Evolutionary conservation across 2,329 filamentous ascomycete species (phyloP), one percentile per base, ranked within the genome.

Genomic region (Xylariaceae sp.): DNA sequence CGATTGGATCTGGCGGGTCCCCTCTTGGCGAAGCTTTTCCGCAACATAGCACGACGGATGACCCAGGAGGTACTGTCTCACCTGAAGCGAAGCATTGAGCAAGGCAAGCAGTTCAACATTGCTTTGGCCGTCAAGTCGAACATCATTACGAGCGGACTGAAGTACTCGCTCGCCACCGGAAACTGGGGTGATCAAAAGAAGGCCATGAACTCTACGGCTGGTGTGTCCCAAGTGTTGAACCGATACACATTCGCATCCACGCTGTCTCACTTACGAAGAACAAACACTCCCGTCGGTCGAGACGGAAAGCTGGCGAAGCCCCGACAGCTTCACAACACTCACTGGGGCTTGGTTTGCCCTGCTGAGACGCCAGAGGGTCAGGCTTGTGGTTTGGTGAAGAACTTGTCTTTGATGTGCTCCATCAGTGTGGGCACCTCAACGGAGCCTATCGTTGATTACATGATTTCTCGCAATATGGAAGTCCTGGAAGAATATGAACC

Each of bases 161-260:
- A 97, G 73, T 99, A 99, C 76, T 97, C 94, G 55, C 81, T 99
- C 63, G 93, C 94, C 30, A 99, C 94, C 11, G 94, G 94, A 66
- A 99, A 99, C 76, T 99, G 94, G 95, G 95, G 94, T 71, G 94
- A 99, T 67, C 94, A 99, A 79, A 99, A 97, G 83, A 99, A 97
- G 80, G 92, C 94, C 17, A 89, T 90, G 69, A 93, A 88, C 68
- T 90, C 92, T 1, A 97, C 95, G 65, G 94, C 94, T 51, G 95
- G 94, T 81, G 94, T 99, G 51, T 97, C 93, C 52, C 94, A 99
- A 77, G 95, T 99, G 76, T 78, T 99, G 70, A 99, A 97, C 78
- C 86, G 94, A 73, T 99, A 97, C 74, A 97, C 95, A 0, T 99
- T 97, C 72, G 87, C 94, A 13, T 99, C 95, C 47, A 97, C 93